These are phyloP conservation scores for Collybiopsis luxurians DNA, from an alignment of 768 basidiomycete species.

Conservation along the genomic window DNA sequence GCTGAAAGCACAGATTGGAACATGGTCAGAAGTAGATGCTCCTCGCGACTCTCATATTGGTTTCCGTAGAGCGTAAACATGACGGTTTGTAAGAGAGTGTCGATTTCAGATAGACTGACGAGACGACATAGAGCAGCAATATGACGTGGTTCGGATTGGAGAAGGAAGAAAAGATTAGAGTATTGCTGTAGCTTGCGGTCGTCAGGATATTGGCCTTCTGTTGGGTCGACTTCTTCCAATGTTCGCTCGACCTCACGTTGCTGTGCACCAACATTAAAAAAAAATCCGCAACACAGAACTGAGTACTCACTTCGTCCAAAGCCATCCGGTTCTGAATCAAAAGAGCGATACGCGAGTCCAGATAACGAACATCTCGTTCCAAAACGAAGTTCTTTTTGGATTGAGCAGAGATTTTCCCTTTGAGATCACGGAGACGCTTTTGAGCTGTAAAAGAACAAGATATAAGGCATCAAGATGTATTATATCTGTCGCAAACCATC, in stretches of 20 bases:
- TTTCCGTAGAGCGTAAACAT: conserved; percentile 99
- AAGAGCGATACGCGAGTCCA: conserved; percentile 95
- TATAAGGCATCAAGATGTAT: conserved; percentile 5
- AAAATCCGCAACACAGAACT: background rate
- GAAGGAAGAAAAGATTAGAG: conserved; percentile 97
- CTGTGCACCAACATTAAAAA: conserved; percentile 35
- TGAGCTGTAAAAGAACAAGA: conserved; percentile 59
- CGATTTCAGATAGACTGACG: conserved; percentile 94
- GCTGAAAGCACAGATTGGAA: conserved; percentile 98
- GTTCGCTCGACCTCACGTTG: conserved; percentile 95
- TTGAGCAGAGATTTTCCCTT: conserved; percentile 95
- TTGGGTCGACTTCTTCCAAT: conserved; percentile 93
- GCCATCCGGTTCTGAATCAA: conserved; percentile 99
- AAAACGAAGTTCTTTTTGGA: conserved; percentile 99
- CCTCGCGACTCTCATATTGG: conserved; percentile 97
- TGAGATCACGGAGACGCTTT: conserved; percentile 94
- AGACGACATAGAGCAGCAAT: conserved; percentile 95
- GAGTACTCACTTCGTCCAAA: conserved; percentile 74
- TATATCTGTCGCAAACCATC: background rate
- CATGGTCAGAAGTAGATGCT: conserved; percentile 98
- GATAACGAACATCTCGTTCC: conserved; percentile 96
- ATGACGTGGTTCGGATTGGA: conserved; percentile 97
- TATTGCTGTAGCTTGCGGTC: conserved; percentile 95
- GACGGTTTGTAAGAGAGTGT: conserved; percentile 98
- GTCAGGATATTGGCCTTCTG: conserved; percentile 90